Conservation (phyloP, 495 filamentous ascomycete species). For the Aspergillus carlsbadensis region DNA sequence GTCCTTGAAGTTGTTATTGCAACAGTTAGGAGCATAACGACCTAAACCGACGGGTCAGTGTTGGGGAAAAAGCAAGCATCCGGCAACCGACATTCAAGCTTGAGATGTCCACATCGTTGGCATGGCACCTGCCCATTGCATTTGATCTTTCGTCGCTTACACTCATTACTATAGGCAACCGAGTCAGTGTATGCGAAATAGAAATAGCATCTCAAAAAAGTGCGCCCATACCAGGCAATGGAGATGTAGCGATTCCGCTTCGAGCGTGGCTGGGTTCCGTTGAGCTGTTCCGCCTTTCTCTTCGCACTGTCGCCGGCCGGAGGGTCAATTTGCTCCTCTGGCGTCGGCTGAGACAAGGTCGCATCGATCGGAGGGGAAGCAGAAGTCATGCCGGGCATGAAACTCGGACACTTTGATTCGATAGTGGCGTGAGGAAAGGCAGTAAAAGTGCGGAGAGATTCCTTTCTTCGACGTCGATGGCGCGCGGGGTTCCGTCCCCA, state of each 20-base stretch:
- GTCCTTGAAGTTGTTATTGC: slow-evolving; percentile 76
- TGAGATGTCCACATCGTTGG: slow-evolving; percentile 84
- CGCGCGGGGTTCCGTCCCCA: slow-evolving; percentile 43
- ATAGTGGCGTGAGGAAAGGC: slow-evolving; percentile 15
- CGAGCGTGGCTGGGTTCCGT: slow-evolving; percentile 49
- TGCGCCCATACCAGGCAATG: slow-evolving; percentile 73
- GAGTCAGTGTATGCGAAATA: background rate
- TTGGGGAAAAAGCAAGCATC: background rate
- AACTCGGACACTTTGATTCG: slow-evolving; percentile 7
- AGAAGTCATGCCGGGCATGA: slow-evolving; percentile 34
- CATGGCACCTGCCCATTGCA: slow-evolving; percentile 91
- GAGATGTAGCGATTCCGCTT: slow-evolving; percentile 79
- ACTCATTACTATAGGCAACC: slow-evolving; percentile 63
- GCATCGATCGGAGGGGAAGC: slow-evolving; percentile 38
- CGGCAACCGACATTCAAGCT: slow-evolving; percentile 63
- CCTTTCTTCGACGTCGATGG: slow-evolving; percentile 21
- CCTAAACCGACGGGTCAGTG: slow-evolving; percentile 25
- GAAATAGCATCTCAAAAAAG: no score
- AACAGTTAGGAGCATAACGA: slow-evolving; percentile 91
- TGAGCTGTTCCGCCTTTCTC: slow-evolving; percentile 48
- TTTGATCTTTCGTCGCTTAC: slow-evolving; percentile 92
- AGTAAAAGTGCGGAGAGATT: slow-evolving; percentile 44
- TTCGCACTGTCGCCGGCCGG: slow-evolving; percentile 37
- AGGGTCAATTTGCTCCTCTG: slow-evolving; percentile 25
- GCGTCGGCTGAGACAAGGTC: slow-evolving; percentile 22